These are phyloP conservation scores for Malus hybrid DNA, from an alignment of 331 rosid species.

Conservation along the genomic window DNA sequence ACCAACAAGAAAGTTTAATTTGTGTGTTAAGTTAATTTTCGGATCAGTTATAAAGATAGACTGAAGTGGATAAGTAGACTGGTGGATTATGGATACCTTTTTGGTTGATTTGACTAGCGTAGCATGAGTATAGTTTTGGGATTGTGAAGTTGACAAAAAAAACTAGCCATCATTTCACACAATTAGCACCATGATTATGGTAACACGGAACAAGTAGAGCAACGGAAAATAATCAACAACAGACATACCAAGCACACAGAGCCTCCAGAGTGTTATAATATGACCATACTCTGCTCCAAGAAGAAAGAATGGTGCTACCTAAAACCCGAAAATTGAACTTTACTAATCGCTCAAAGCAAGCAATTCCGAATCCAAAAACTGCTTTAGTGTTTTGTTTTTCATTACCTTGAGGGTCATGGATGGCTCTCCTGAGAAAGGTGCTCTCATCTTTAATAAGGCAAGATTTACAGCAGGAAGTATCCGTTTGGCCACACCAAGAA, in stretches of 20 bases:
- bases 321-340: slow-evolving; percentile 15
- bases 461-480: slow-evolving; percentile 65
- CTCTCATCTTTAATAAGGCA: slow-evolving; percentile 46
- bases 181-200: not conserved
- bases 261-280: slow-evolving; percentile 68
- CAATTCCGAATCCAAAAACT: not conserved
- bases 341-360: not conserved
- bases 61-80: not conserved
- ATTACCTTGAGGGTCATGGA: slow-evolving; percentile 79
- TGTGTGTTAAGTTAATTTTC: no score
- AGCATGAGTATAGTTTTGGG: slow-evolving; percentile 72
- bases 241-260: slow-evolving; percentile 55
- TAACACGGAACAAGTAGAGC: not conserved
- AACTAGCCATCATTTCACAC: slow-evolving; percentile 27
- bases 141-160: slow-evolving; percentile 61
- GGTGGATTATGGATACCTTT: slow-evolving; percentile 36
- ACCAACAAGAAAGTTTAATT: no score
- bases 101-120: slow-evolving; percentile 47
- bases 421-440: slow-evolving; percentile 80
- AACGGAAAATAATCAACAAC: not conserved
- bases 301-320: slow-evolving; percentile 77
- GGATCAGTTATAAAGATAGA: not conserved
- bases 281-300: slow-evolving; percentile 83
- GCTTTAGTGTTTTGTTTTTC: not conserved
- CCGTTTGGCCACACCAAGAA: slow-evolving; percentile 49